A percentile compares a stretch with the other conserved stretches of the same genome.
Conservation (phyloP, 139 green algal species). For the Astrephomene gubernaculifera region DNA sequence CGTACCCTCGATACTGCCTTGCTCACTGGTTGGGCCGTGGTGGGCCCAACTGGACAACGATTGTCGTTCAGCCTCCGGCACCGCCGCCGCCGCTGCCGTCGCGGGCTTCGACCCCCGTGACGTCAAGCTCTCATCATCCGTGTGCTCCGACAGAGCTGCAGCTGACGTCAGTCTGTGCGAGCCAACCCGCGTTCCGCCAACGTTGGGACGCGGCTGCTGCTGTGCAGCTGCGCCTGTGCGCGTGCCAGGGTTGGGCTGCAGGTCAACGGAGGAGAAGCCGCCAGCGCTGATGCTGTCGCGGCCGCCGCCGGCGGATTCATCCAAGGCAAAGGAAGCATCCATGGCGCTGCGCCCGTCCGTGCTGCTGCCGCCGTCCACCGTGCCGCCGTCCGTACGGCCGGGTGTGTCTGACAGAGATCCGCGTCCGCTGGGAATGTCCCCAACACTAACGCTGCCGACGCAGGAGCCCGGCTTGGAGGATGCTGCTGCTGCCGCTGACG, state of each 20-base stretch:
- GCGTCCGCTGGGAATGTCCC: no score
- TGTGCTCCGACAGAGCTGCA: background rate
- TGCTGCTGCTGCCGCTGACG: no score
- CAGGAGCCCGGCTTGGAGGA: no score
- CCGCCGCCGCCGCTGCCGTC: background rate
- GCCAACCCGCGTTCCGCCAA: background rate
- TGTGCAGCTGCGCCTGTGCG: background rate
- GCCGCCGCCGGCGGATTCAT: slow-evolving; percentile 17
- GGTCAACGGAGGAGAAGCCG: slow-evolving; percentile 14
- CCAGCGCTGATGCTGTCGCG: slow-evolving; percentile 17
- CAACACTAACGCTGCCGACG: no score
- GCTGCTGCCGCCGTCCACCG: slow-evolving; percentile 6
- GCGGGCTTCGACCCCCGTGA: background rate
- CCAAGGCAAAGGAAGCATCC: slow-evolving; percentile 19
- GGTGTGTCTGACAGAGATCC: no score
- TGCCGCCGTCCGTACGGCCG: no score
- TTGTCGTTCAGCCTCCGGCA: no score
- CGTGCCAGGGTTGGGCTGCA: background rate
- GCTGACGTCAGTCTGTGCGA: background rate
- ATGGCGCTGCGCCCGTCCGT: slow-evolving; percentile 14
- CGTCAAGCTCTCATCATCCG: background rate
- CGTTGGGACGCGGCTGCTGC: background rate
- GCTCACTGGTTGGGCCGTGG: no score
- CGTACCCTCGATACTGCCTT: no score
- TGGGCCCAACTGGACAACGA: no score